Conservation (phyloP, 768 basidiomycete species). For the Suillus decipiens region DNA sequence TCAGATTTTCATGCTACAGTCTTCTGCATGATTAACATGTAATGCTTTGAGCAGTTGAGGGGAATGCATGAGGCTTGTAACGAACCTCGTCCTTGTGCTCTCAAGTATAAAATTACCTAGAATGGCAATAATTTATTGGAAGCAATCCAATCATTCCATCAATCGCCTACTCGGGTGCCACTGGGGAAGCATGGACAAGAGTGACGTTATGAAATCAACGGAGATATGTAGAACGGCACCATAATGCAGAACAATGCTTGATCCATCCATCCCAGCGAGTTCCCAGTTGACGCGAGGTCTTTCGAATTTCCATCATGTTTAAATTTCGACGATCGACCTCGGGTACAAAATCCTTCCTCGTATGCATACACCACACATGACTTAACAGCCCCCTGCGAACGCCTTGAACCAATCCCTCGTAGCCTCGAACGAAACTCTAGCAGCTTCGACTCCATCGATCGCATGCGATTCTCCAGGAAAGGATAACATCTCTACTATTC, state of each 20-base stretch:
- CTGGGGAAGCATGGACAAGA: too few relatives aligned
- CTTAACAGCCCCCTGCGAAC: constrained; percentile 13
- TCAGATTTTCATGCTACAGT: neutral
- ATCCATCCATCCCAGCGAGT: too few relatives aligned
- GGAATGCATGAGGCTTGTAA: neutral
- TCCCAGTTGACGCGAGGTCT: too few relatives aligned
- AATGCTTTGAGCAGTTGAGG: neutral
- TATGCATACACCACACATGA: neutral
- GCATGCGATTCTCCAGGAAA: constrained; percentile 67
- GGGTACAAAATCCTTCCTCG: neutral
- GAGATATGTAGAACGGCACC: too few relatives aligned
- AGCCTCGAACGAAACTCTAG: constrained; percentile 54
- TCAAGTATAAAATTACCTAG: neutral
- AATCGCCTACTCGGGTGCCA: too few relatives aligned
- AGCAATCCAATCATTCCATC: neutral
- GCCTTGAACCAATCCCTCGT: constrained; percentile 50
- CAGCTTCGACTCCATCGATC: constrained; percentile 63
- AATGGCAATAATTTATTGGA: neutral
- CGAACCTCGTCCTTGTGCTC: neutral
- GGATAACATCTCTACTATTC: constrained; percentile 55
- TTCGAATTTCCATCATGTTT: too few relatives aligned
- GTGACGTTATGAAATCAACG: too few relatives aligned
- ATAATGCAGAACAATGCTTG: too few relatives aligned
- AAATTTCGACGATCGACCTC: too few relatives aligned
- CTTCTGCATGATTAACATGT: neutral